These are phyloP conservation scores for Avena sativa DNA, from an alignment of 176 grass and related monocot genomes.

Conservation along the genomic window DNA sequence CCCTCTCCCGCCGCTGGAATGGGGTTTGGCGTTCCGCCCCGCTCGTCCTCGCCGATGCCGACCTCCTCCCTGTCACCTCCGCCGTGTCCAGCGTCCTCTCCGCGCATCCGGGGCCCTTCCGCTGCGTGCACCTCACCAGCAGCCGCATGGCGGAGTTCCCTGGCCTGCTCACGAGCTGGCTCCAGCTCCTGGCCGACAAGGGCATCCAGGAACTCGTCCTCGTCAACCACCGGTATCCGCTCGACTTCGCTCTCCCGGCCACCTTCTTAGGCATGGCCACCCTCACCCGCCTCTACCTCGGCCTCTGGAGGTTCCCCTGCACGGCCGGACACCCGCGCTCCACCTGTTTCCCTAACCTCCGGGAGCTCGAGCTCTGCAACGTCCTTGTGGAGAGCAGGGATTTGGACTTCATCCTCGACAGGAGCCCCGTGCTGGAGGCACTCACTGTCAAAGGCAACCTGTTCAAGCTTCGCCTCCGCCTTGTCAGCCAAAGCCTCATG, in stretches of 20 bases:
- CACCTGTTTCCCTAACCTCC: conserved; percentile 4
- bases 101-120: background rate
- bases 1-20: conserved; percentile 11
- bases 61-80: conserved; percentile 4
- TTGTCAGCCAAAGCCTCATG: conserved; percentile 8
- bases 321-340: background rate
- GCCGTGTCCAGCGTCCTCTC: conserved; percentile 15
- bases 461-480: background rate
- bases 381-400: conserved; percentile 10
- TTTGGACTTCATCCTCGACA: conserved; percentile 15
- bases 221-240: background rate
- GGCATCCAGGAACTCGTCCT: conserved; percentile 9
- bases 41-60: conserved; percentile 2
- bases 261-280: background rate
- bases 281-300: conserved; percentile 17
- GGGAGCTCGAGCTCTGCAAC: conserved; percentile 13
- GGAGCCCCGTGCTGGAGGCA: conserved; percentile 14
- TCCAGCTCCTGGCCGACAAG: conserved; percentile 16
- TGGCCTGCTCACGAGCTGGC: conserved; percentile 7
- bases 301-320: conserved; percentile 2
- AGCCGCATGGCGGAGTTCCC: background rate
- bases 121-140: conserved; percentile 10
- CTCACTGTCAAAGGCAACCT: background rate
- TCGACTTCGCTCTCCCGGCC: background rate
- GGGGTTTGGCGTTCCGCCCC: conserved; percentile 21